phyloP scores from a whole-genome alignment of 305 asterid species.

The Fraxinus nigra region DNA sequence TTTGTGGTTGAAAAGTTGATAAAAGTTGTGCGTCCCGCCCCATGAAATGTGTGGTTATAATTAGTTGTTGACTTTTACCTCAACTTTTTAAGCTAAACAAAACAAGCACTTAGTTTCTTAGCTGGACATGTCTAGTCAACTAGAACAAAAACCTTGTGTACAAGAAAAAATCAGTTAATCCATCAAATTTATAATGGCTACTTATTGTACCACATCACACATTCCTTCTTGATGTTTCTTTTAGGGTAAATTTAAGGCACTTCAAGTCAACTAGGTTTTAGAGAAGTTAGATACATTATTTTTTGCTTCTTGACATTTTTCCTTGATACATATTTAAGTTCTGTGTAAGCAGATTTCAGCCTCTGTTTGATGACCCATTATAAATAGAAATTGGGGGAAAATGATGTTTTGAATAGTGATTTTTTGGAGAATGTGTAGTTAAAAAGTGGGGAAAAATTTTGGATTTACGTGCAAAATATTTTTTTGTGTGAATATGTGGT shows the following conservation, averaged over 20 bases:
- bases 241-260: not conserved
- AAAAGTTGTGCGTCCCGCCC: not conserved
- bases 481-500: not conserved
- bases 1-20: not conserved
- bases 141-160: not conserved
- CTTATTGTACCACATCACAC: not conserved
- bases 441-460: not conserved
- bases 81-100: not conserved
- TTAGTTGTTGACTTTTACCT: not conserved
- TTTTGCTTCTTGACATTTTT: not conserved
- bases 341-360: not conserved
- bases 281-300: not conserved
- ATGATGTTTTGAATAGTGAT: not conserved
- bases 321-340: not conserved
- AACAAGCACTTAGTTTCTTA: not conserved
- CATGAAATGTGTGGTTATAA: not conserved
- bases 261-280: not conserved
- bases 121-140: not conserved
- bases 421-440: not conserved
- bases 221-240: not conserved
- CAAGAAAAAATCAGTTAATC: not conserved
- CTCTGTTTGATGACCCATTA: not conserved
- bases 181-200: not conserved
- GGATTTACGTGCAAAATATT: not conserved
- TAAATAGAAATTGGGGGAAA: not conserved